Conservation (phyloP, 805 yeast species). For the Yarrowia sp. region DNA sequence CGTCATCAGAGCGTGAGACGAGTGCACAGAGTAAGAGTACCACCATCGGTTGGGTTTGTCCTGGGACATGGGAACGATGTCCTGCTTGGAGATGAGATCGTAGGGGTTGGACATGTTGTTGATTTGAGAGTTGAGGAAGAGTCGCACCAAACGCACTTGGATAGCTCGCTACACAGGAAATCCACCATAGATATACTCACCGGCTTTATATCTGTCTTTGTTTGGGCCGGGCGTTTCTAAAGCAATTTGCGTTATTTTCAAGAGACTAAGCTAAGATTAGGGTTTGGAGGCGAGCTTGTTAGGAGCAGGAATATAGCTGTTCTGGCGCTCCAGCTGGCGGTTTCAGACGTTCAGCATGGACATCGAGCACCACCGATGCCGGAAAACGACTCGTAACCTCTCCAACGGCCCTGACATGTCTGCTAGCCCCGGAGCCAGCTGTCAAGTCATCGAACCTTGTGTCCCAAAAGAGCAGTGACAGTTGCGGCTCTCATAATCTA, state of each 20-base stretch:
- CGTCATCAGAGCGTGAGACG: conserved; percentile 23
- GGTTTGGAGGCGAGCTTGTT: background rate
- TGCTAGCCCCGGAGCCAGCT: too few species aligned
- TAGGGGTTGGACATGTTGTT: conserved; percentile 9
- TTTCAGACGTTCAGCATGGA: too few species aligned
- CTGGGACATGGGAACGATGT: conserved; percentile 7
- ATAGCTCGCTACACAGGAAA: too few species aligned
- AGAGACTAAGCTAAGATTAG: background rate
- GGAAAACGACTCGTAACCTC: too few species aligned
- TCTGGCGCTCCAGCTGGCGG: too few species aligned
- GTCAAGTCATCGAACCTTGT: conserved; percentile 12
- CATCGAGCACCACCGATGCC: too few species aligned
- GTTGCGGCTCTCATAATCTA: background rate
- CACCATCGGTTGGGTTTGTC: conserved; percentile 11
- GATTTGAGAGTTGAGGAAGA: background rate
- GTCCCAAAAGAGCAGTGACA: conserved; percentile 5
- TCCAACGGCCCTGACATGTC: background rate
- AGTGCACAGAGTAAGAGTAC: conserved; percentile 22
- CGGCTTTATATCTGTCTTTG: conserved; percentile 8
- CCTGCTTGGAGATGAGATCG: conserved; percentile 16
- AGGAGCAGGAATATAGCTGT: too few species aligned
- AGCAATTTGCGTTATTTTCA: conserved; percentile 25
- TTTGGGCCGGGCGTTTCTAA: conserved; percentile 15
- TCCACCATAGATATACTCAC: background rate
- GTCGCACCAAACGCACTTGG: background rate